Base-by-base conservation (phyloP, 257 asterid genomes). In the Oldenlandia corymbosa region DNA sequence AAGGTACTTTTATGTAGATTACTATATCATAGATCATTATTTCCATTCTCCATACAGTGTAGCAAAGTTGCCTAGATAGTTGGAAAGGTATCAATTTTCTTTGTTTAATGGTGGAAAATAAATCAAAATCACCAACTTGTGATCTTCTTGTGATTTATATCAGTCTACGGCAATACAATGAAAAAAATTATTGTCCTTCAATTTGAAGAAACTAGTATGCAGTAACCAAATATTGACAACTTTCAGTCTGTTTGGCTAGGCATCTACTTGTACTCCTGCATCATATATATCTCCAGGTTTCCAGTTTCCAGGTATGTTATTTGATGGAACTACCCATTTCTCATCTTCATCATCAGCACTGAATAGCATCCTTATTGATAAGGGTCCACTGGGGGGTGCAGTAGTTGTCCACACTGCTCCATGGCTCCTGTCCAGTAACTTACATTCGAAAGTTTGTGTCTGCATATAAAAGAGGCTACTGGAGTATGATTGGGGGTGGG, bases 371-470 rank as follows among this genome's bases (percentile, higher is more conserved):
- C 96, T 88, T 62, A 88, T 51, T 2, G 91, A 73, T 68, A 88
- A 78, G 2, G 90, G 80, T 56, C 95, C 96, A 23, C 80, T 80
- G 7, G 96, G 93, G 0, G 93, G 88, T 30, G 93, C 49, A 39
- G 74, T 73, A 42, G 84, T 72, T 18, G 95, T 84, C 96, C 96
- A 86, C 10, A 81, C 95, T 54, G 96, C 85, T 74, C 96, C 93
- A 54, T 78, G 64, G 16, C 58, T 73, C 68, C 95, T 73, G 71
- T 86, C 93, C 74, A 88, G 32, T 9, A 88, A 79, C 70, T 82
- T 86, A 81, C 96, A 88, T 10, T 34, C 75, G 39, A 84, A 82
- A 65, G 52, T 84, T 50, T 79, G 63, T 36, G 93, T 86, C 95
- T 86, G 88, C 66, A 64, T 46, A 57, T 71, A 30, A 30, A 65